phyloP scores from a whole-genome alignment of 305 asterid species.

The Fraxinus sp. region DNA sequence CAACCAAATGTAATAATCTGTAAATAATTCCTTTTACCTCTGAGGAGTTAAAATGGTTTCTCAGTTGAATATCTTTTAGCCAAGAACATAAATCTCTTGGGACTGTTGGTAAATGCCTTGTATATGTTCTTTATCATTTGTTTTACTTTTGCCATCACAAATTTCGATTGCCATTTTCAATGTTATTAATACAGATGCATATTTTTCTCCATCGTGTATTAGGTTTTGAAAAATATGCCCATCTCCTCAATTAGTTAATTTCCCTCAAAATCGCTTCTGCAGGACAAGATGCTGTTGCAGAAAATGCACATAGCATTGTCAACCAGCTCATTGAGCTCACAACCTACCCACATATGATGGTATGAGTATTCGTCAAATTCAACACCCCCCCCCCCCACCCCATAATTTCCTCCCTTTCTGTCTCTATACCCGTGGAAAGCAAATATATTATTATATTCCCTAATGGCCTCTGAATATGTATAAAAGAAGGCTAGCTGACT shows the following conservation, averaged over 20 bases:
- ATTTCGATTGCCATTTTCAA: not conserved
- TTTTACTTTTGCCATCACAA: not conserved
- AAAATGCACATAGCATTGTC: constrained; percentile 57
- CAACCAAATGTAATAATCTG: not conserved
- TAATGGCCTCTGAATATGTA: not conserved
- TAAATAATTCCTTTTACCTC: not conserved
- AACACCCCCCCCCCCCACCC: no score
- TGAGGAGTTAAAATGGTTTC: not conserved
- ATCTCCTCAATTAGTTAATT: constrained; percentile 21
- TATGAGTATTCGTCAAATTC: constrained; percentile 22
- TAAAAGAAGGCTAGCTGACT: not conserved
- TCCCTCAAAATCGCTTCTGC: constrained; percentile 27
- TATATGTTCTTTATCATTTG: not conserved
- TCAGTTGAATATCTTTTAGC: not conserved
- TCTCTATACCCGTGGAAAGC: not conserved
- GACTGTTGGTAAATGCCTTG: not conserved
- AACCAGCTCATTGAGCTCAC: constrained; percentile 58
- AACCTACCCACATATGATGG: constrained; percentile 65
- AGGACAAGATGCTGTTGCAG: constrained; percentile 71
- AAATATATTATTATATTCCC: not conserved
- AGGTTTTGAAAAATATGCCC: constrained; percentile 5
- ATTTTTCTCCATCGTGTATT: not conserved
- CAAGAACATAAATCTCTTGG: not conserved
- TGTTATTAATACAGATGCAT: not conserved
- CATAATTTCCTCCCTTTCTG: not conserved